Evolutionary conservation across 176 grass and related monocot genomes (phyloP).

Genomic region (Carex kokanica): DNA sequence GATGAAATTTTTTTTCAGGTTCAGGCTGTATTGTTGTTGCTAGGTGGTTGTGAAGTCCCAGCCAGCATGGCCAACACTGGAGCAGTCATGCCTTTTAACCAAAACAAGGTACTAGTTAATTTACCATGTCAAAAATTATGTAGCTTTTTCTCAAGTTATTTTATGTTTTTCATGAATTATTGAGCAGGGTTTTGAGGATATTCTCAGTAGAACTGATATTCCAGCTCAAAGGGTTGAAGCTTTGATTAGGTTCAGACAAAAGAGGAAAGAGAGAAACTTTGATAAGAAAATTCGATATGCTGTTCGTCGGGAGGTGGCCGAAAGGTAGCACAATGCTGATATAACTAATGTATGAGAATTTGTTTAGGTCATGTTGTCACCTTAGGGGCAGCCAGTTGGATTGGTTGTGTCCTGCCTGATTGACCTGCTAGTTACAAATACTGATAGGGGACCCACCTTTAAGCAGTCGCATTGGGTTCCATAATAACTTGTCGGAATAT

Average conservation of each 20-base stretch:
- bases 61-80: conserved; percentile 32
- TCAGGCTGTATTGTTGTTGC: conserved; percentile 70
- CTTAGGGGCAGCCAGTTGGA: neutral
- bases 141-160: neutral
- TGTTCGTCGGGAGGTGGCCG: conserved; percentile 91
- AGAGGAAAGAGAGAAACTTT: conserved; percentile 95
- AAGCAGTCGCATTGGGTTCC: neutral
- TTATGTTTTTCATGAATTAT: conserved; percentile 4
- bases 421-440: neutral
- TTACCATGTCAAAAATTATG: neutral
- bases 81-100: conserved; percentile 40
- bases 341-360: neutral
- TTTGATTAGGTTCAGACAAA: conserved; percentile 82
- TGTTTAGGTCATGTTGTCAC: neutral
- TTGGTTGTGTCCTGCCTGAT: neutral
- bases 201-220: conserved; percentile 77
- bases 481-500: neutral
- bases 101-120: conserved; percentile 47
- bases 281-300: conserved; percentile 94
- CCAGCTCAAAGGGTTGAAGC: conserved; percentile 87
- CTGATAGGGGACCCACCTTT: neutral
- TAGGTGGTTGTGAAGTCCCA: conserved; percentile 68
- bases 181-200: conserved; percentile 73
- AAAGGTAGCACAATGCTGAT: conserved; percentile 41
- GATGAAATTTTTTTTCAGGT: conserved; percentile 46